These are phyloP conservation scores for Drechslerella stenobrocha DNA, from an alignment of 2,329 filamentous ascomycete species.

Conservation along the genomic window DNA sequence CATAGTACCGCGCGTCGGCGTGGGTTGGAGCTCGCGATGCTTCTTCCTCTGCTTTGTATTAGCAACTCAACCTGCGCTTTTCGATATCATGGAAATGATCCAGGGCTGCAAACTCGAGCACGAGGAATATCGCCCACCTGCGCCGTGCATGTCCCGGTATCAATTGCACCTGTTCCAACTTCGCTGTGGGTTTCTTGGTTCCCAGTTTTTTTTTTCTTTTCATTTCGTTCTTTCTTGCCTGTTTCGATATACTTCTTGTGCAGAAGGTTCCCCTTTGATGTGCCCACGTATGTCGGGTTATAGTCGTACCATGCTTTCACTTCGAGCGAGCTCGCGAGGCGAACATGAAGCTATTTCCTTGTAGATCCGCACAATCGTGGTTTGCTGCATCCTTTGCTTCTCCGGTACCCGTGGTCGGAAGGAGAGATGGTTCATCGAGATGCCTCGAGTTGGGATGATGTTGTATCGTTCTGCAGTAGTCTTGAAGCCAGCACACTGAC, in stretches of 20 bases:
- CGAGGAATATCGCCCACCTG: constrained; percentile 36
- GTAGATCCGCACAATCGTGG: constrained; percentile 1
- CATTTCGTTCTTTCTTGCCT: constrained; percentile 12
- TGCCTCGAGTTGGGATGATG: constrained; percentile 29
- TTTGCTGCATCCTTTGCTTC: constrained; percentile 8
- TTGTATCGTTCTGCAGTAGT: constrained; percentile 16
- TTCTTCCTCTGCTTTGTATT: constrained; percentile 33
- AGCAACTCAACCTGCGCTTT: constrained; percentile 36
- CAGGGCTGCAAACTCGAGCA: constrained; percentile 39
- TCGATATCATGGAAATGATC: constrained; percentile 47
- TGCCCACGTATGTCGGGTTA: constrained; percentile 7
- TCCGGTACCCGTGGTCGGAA: constrained; percentile 1
- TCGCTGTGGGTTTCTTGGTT: constrained; percentile 38
- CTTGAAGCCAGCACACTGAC: constrained; percentile 43
- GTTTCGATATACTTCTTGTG: constrained; percentile 12
- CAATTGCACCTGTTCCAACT: constrained; percentile 48
- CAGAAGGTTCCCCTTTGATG: constrained; percentile 16
- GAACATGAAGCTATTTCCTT: background rate
- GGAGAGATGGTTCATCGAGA: constrained; percentile 18
- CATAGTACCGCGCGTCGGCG: constrained; percentile 36
- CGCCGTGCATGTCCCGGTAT: constrained; percentile 46
- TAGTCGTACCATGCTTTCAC: constrained; percentile 18
- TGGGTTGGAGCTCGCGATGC: constrained; percentile 46
- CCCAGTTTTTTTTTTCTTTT: constrained; percentile 24
- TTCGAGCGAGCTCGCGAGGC: constrained; percentile 6